Percentiles rank a stretch among this genome's conserved stretches.
phyloP scores from a whole-genome alignment of 345 rosid species.

The Arabis hirsuta region DNA sequence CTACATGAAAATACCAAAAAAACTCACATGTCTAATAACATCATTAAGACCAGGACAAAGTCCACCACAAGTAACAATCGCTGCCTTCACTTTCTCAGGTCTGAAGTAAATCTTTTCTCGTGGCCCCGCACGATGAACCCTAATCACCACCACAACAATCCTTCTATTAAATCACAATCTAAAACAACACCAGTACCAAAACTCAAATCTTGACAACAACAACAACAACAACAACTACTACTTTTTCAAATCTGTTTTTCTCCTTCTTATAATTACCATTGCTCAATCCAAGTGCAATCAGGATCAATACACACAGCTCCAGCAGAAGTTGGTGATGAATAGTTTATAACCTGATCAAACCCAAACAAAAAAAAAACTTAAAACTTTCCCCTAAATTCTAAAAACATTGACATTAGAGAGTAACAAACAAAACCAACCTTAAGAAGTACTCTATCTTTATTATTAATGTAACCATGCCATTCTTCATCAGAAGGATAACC shows the following conservation, averaged over 20 bases:
- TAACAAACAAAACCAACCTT: constrained; percentile 49
- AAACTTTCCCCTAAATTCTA: neutral
- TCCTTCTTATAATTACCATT: constrained; percentile 56
- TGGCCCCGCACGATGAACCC: constrained; percentile 97
- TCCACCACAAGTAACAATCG: constrained; percentile 92
- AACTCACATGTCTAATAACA: constrained; percentile 81
- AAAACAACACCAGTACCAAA: neutral
- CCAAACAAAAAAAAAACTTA: neutral
- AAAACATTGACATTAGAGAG: neutral
- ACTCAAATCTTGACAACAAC: neutral
- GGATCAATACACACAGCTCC: constrained; percentile 87
- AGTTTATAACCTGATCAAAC: constrained; percentile 63
- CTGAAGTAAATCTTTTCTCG: constrained; percentile 80
- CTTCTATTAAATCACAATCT: neutral
- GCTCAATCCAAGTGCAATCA: constrained; percentile 84
- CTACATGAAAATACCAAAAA: neutral
- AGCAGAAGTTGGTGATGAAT: constrained; percentile 76
- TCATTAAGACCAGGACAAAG: constrained; percentile 95
- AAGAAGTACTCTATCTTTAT: constrained; percentile 76
- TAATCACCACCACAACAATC: constrained; percentile 22
- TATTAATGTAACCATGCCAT: constrained; percentile 89
- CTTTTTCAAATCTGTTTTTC: neutral
- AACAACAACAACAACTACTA: neutral
- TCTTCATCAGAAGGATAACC: constrained; percentile 86
- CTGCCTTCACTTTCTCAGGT: constrained; percentile 92